Base-by-base conservation (phyloP, 2,329 filamentous ascomycete species). In the Trichoderma atrobrunneum region DNA sequence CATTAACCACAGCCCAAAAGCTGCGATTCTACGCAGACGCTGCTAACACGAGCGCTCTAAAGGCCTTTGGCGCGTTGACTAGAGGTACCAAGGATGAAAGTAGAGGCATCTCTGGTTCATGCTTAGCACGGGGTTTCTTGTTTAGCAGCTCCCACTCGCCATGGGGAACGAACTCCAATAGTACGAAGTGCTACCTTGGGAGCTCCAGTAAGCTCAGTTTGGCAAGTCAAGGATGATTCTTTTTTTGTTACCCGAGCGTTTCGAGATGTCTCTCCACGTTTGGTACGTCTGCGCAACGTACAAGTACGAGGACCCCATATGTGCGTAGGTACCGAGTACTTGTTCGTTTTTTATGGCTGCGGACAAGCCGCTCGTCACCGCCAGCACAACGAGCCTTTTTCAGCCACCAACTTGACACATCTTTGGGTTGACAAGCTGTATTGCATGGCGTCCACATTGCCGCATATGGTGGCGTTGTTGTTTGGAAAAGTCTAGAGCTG, bases 231-330 rank as follows among this genome's bases (percentile, higher is more conserved):
- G 26, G 30, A 34, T 11, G 30, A 24, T n/a, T 32, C 16, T 28
- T 21, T 36, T 61, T 61, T 24, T 66, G n/a, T 16, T 56, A 28
- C n/a, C 48, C 39, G 48, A 36, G 63, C 30, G 63, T 56, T 66
- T 66, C 63, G 30, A 66, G 28, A 56, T 66, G 63, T 66, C 48
- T 66, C 48, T 64, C 61, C 61, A 30, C 36, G 61, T 51, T 64
- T 51, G 43, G 66, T 61, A 69, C 66, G 48, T 56, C n/a, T 3
- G 28, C 21, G 11, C 16, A 32, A 16, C 30, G 57, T 63, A 39
- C 32, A 56, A 32, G 30, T 54, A 65, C 62, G 6, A 16, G 6
- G 1, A 43, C 30, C 34, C 51, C 30, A 34, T 28, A 59, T n/a
- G 28, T n/a, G 28, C 1, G 18, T 30, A 32, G 28, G 56, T 59